A percentile compares a stretch with the other conserved stretches of the same genome.
Conservation (phyloP, 345 rosid genomes). For the Salix dunnii region DNA sequence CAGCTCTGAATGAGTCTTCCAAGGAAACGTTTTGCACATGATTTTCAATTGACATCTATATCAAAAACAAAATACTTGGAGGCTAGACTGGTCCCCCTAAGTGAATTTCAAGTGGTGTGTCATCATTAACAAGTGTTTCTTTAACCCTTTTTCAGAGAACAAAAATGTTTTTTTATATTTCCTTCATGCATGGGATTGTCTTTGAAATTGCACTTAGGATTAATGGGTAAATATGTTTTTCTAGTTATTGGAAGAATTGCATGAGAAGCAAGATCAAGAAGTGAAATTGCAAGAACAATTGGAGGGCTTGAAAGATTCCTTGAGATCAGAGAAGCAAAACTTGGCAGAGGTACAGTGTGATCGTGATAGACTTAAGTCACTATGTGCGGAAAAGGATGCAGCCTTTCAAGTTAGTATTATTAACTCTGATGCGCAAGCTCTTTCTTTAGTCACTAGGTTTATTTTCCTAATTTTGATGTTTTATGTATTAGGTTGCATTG, state of each 20-base stretch:
- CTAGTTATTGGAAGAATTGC: conserved; percentile 70
- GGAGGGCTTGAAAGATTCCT: conserved; percentile 51
- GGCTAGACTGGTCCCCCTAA: not conserved
- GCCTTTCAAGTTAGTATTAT: conserved; percentile 55
- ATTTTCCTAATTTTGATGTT: conserved; percentile 8
- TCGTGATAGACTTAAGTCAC: conserved; percentile 50
- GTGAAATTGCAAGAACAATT: conserved; percentile 61
- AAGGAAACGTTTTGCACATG: too few relatives aligned
- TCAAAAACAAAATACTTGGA: not conserved
- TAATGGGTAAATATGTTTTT: conserved; percentile 20
- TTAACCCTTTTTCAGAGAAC: not conserved
- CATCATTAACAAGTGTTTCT: not conserved
- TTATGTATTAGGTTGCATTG: conserved; percentile 47
- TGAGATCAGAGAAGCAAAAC: conserved; percentile 63
- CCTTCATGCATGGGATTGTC: not conserved
- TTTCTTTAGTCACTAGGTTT: not conserved
- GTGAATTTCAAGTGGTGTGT: not conserved
- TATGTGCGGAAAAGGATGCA: conserved; percentile 62
- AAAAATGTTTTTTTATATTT: not conserved
- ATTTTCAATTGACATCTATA: not conserved
- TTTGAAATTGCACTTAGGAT: conserved; percentile 1
- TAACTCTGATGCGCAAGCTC: conserved; percentile 7
- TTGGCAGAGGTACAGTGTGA: conserved; percentile 46
- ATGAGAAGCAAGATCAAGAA: conserved; percentile 60
- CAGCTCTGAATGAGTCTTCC: conserved; percentile 4